These are phyloP conservation scores for Cystobasidium pallidum DNA, from an alignment of 1,284 basidiomycete species.

Conservation along the genomic window DNA sequence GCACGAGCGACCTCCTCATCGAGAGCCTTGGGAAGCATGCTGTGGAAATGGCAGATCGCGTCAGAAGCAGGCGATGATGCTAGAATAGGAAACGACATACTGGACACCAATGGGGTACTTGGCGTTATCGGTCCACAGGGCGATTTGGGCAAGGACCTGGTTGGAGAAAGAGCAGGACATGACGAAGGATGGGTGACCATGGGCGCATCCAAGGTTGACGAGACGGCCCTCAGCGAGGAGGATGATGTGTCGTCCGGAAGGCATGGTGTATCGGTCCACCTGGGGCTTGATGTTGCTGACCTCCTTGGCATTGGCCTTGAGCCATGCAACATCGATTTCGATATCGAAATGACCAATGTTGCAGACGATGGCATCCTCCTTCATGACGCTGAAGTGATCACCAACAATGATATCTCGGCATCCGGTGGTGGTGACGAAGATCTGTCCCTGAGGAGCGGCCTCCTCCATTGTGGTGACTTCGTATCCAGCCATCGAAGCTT, in stretches of 20 bases:
- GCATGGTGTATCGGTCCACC: conserved; percentile 96
- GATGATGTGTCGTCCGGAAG: conserved; percentile 88
- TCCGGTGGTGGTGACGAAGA: conserved; percentile 98
- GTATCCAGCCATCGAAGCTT: conserved; percentile 99
- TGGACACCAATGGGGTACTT: conserved; percentile 92
- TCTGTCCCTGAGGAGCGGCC: conserved; percentile 80
- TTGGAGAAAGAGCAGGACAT: conserved; percentile 99
- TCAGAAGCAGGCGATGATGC: neutral
- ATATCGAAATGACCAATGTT: conserved; percentile 99
- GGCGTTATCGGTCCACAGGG: conserved; percentile 89
- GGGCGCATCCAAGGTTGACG: conserved; percentile 87
- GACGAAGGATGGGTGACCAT: conserved; percentile 70
- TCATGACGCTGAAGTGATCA: conserved; percentile 92
- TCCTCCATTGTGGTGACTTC: conserved; percentile 99
- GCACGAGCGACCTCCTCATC: conserved; percentile 99
- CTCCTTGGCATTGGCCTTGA: conserved; percentile 88
- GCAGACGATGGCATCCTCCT: conserved; percentile 97
- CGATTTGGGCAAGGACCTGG: conserved; percentile 98
- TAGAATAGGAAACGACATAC: conserved; percentile 52
- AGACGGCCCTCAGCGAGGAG: conserved; percentile 98
- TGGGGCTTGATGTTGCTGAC: conserved; percentile 96
- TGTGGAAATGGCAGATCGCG: conserved; percentile 44
- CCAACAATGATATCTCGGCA: conserved; percentile 97
- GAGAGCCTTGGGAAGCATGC: conserved; percentile 92
- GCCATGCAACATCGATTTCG: conserved; percentile 98